Evolutionary conservation across 2,329 filamentous ascomycete species (phyloP), one percentile per base, ranked within the genome.

Genomic region (Tolypocladium tundrense): DNA sequence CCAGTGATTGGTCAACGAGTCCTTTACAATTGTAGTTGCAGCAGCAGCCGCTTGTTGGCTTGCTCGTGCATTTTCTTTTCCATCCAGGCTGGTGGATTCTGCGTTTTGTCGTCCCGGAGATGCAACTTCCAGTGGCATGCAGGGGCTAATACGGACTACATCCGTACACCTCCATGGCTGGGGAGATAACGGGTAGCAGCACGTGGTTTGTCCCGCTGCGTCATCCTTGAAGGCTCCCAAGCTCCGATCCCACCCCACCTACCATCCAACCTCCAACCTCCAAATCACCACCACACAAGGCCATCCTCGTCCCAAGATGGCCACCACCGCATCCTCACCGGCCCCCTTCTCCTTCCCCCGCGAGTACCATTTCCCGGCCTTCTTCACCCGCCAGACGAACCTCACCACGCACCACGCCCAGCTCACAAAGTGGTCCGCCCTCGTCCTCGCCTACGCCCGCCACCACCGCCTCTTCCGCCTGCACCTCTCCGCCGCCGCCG

Each of bases 331-430:
- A 13, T 33, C 58, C 33, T 40, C 60, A 10, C 11, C 58, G 59
- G 27, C 56, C 19, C 57, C 72, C 65, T 86, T 86, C 72, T 57
- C 65, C 43, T 87, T 85, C 72, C 84, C 84, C 4, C 79, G 77
- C 64, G 82, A 84, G 70, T 88, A 91, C 80, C 77, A 78, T 75
- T 93, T 91, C 77, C 90, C 90, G 0, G 87, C 90, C 68, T 92
- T 94, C 85, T 94, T 89, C 83, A 91, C 88, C 58, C 85, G 84
- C 57, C 90, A 94, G 73, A 83, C 86, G 41, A 90, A 90, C 75
- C 78, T 84, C 60, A 81, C 82, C 37, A 93, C 88, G 11, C 86
- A 82, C 69, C 83, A 87, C 73, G 85, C 87, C 52, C 90, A 94
- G 69, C 85, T 91, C 60, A 78, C 82, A 59, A 92, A 92, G 74